A percentile compares a stretch with the other conserved stretches of the same genome.
Conservation (phyloP, 352 stramenopile species). For the Phytophthora cactorum region DNA sequence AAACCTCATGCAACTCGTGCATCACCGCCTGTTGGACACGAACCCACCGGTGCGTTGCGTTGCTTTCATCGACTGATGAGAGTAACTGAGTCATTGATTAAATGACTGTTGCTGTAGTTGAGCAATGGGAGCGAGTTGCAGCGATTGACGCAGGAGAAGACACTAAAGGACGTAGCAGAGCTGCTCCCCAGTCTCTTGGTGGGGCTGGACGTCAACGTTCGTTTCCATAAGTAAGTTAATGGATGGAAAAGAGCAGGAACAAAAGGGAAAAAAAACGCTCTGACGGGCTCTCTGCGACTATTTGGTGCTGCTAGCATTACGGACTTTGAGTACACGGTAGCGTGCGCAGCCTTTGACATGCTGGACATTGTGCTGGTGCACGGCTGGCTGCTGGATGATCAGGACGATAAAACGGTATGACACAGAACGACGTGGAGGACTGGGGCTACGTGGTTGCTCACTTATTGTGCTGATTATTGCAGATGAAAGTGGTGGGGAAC, state of each 20-base stretch:
- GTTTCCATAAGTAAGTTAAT: slow-evolving; percentile 89
- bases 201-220: slow-evolving; percentile 98
- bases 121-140: slow-evolving; percentile 56
- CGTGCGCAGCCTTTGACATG: slow-evolving; percentile 96
- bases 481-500: slow-evolving; percentile 81
- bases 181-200: slow-evolving; percentile 95
- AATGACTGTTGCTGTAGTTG: slow-evolving; percentile 33
- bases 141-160: slow-evolving; percentile 82
- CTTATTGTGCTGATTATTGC: slow-evolving; percentile 9
- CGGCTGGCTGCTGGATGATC: slow-evolving; percentile 96
- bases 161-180: slow-evolving; percentile 88
- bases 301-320: slow-evolving; percentile 54
- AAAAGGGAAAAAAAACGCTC: not conserved
- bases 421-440: not conserved
- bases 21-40: slow-evolving; percentile 82
- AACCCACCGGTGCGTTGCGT: slow-evolving; percentile 65
- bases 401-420: slow-evolving; percentile 84
- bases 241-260: not conserved
- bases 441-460: not conserved
- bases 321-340: slow-evolving; percentile 96
- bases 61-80: slow-evolving; percentile 2
- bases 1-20: slow-evolving; percentile 93
- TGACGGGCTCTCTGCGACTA: slow-evolving; percentile 2
- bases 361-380: slow-evolving; percentile 96
- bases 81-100: slow-evolving; percentile 1